Percentiles rank a stretch among this genome's conserved stretches.
Conservation (phyloP, 2,329 filamentous ascomycete genomes). For the Aspergillus brunneoviolaceus region DNA sequence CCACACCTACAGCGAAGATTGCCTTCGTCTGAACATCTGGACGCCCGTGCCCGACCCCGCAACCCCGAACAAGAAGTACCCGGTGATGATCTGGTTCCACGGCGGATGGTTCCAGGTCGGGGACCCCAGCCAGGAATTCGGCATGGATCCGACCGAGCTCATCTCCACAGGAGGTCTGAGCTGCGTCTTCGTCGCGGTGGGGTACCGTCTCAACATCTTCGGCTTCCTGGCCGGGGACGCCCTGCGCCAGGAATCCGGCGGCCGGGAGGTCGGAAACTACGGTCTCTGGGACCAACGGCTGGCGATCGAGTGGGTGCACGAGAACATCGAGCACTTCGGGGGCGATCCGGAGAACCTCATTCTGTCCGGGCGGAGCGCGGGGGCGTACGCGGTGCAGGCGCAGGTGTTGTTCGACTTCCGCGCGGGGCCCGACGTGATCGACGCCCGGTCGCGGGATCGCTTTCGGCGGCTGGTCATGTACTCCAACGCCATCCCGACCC, state of each 20-base stretch:
- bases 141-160: slow-evolving; percentile 48
- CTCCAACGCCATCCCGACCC: slow-evolving; percentile 49
- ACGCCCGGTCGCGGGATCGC: slow-evolving; percentile 31
- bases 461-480: slow-evolving; percentile 44
- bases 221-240: slow-evolving; percentile 50
- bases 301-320: slow-evolving; percentile 53
- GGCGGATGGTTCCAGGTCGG: slow-evolving; percentile 53
- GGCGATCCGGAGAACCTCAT: slow-evolving; percentile 50
- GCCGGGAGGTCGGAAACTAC: slow-evolving; percentile 39
- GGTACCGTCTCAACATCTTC: slow-evolving; percentile 52
- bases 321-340: slow-evolving; percentile 49
- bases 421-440: slow-evolving; percentile 3
- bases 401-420: slow-evolving; percentile 44
- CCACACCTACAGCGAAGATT: slow-evolving; percentile 47
- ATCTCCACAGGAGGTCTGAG: slow-evolving; percentile 32
- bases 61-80: slow-evolving; percentile 25
- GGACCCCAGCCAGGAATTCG: slow-evolving; percentile 44
- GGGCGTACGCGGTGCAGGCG: slow-evolving; percentile 41
- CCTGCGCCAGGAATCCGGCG: slow-evolving; percentile 30
- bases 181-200: slow-evolving; percentile 47
- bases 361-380: slow-evolving; percentile 46
- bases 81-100: slow-evolving; percentile 34
- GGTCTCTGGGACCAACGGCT: slow-evolving; percentile 52
- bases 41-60: slow-evolving; percentile 35
- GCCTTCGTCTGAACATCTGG: slow-evolving; percentile 53